Conservation (phyloP, 2,329 filamentous ascomycete species). For the Calonectria pauciramosa region DNA sequence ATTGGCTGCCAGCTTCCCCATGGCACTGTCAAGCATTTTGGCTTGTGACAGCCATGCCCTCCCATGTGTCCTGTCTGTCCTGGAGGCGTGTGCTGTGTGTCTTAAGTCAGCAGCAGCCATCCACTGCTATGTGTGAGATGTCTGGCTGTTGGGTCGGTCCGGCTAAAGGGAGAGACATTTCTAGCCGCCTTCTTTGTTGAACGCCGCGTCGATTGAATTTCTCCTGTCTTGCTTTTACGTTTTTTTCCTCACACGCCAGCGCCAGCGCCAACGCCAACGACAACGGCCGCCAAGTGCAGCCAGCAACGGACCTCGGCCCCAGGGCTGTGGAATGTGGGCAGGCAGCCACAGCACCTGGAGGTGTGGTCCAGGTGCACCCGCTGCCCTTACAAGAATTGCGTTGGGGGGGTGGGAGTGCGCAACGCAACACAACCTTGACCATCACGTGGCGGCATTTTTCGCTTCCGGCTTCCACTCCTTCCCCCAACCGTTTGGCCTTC, state of each 20-base stretch:
- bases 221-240: not conserved
- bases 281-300: not conserved
- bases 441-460: slow-evolving; percentile 33
- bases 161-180: slow-evolving; percentile 22
- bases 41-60: slow-evolving; percentile 44
- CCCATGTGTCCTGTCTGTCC: too few species aligned
- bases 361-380: not conserved
- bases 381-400: slow-evolving; percentile 20
- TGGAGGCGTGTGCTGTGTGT: not conserved
- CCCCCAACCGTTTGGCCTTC: slow-evolving; percentile 34
- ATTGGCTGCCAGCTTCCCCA: slow-evolving; percentile 36
- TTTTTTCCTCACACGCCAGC: not conserved
- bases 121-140: not conserved
- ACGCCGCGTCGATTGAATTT: not conserved
- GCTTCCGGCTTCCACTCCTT: slow-evolving; percentile 9
- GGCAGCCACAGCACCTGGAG: not conserved
- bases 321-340: not conserved
- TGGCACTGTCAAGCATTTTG: slow-evolving; percentile 38
- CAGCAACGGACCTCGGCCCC: not conserved
- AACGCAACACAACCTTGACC: slow-evolving; percentile 12
- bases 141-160: not conserved
- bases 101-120: slow-evolving; percentile 14
- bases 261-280: not conserved
- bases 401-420: slow-evolving; percentile 26
- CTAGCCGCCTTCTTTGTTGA: slow-evolving; percentile 5